Evolutionary conservation across 345 rosid species (phyloP), one percentile per base, ranked within the genome.

Genomic region (Balakata baccata): DNA sequence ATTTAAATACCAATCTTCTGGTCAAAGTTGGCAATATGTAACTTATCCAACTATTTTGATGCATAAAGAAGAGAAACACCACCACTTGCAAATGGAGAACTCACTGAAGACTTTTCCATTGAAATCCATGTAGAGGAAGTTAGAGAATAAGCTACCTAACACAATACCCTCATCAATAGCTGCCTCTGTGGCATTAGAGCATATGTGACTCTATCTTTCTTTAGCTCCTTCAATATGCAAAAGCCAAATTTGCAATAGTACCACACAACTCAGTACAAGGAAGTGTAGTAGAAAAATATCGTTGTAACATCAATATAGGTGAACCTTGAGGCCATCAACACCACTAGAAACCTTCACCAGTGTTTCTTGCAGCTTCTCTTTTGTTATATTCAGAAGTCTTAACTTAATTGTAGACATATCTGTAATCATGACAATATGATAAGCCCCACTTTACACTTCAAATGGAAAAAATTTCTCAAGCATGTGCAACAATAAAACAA

Each of bases 151-250:
- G 12, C 70, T 82, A 92, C 98, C 99, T 72, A 98, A 88, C 52
- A 96, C 97, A 72, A 96, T 96, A 72, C 98, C 99, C 90, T 93
- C 99, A 79, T 96, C 99, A 37, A 96, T 96, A 22, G 99, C 99
- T 75, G 99, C 99, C 81, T 93, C 93, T 7, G 99, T 93, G 43
- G 98, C 98, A 85, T 96, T 70, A 96, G 81, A 34, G 99, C 99
- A 86, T 96, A 94, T 0, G 91, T 96, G 61, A 96, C 98, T 80
- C 99, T 87, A 68, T 93, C 99, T 81, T 93, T 93, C 88, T 88
- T 96, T 96, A 11, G 98, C 98, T 80, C 99, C 99, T 58, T 98
- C 99, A 77, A 96, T 91, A 98, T 96, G 84, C 68, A 81, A 58
- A 53, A 29, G 34, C 20, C 22, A 71, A 67, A 69, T 49, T 58